Evolutionary conservation across 208 protist genomes (phyloP).

Genomic region (Herpetomonas tarakana): DNA sequence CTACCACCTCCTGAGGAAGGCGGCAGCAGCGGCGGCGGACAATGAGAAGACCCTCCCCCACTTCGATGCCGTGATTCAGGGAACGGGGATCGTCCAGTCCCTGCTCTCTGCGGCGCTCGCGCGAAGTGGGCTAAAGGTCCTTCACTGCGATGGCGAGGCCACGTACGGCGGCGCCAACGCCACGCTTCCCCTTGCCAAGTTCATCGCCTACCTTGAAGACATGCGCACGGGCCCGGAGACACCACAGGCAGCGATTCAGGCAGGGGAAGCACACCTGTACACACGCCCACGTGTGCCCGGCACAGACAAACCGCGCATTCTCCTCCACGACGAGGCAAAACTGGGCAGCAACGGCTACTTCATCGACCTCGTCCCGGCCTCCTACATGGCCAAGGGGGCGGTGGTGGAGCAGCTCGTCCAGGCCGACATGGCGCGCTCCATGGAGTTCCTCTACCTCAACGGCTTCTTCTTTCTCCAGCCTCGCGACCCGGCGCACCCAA

Average conservation of each 20-base stretch:
- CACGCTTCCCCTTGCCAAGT: constrained; percentile 36
- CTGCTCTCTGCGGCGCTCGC: constrained; percentile 81
- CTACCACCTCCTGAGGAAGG: not conserved
- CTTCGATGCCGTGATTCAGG: constrained; percentile 87
- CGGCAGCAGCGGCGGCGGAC: not conserved
- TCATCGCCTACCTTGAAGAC: constrained; percentile 30
- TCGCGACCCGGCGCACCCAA: not conserved
- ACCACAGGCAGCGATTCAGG: not conserved
- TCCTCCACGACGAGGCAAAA: constrained; percentile 22
- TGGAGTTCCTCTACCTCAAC: constrained; percentile 65
- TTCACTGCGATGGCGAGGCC: constrained; percentile 87
- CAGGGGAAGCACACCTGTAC: not conserved
- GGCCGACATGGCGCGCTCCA: constrained; percentile 47
- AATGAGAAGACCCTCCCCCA: not conserved
- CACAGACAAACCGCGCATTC: not conserved
- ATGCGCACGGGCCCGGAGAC: not conserved
- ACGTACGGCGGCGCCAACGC: constrained; percentile 74
- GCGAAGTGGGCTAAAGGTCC: constrained; percentile 77
- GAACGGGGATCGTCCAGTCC: constrained; percentile 85
- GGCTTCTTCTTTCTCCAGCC: constrained; percentile 45
- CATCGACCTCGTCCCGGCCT: constrained; percentile 66
- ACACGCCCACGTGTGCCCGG: not conserved
- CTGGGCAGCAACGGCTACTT: constrained; percentile 27
- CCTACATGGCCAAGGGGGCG: constrained; percentile 56
- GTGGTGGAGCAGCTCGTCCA: constrained; percentile 33